Percentiles rank a stretch among this genome's conserved stretches.
These are phyloP conservation scores for Pythium coloratum DNA, from an alignment of 352 stramenopile species.

Conservation along the genomic window DNA sequence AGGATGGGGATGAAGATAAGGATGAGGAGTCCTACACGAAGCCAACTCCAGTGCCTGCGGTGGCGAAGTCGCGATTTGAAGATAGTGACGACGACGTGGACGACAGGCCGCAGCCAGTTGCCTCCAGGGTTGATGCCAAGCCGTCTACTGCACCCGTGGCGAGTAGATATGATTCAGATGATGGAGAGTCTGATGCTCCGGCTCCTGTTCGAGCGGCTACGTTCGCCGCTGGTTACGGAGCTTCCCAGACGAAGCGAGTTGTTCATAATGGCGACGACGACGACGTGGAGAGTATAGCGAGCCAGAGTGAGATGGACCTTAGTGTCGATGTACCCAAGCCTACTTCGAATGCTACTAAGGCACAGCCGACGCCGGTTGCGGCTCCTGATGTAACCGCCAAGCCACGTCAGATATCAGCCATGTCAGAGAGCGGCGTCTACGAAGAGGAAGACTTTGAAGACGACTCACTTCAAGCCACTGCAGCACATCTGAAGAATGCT, in stretches of 20 bases:
- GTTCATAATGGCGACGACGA: slow-evolving; percentile 16
- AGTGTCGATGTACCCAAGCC: slow-evolving; percentile 13
- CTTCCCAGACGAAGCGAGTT: neutral
- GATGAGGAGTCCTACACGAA: neutral
- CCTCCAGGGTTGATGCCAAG: neutral
- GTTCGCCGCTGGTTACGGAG: neutral
- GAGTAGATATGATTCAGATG: neutral
- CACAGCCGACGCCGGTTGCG: neutral
- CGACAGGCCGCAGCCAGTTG: neutral
- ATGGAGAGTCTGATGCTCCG: neutral
- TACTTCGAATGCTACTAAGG: neutral
- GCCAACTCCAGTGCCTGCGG: neutral
- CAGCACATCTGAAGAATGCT: neutral
- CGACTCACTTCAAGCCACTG: slow-evolving; percentile 25
- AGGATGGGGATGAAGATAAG: slow-evolving; percentile 6
- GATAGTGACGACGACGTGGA: neutral
- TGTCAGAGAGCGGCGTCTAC: slow-evolving; percentile 47
- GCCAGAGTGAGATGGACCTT: slow-evolving; percentile 34
- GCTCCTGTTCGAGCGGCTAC: neutral
- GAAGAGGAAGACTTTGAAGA: slow-evolving; percentile 63
- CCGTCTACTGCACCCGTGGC: neutral
- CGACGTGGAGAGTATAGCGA: slow-evolving; percentile 35
- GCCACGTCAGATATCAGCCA: slow-evolving; percentile 15
- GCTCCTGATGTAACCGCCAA: neutral
- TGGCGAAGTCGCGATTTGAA: neutral